Evolutionary conservation across 257 asterid genomes (phyloP).

Genomic region (Solanum chiquidenum): DNA sequence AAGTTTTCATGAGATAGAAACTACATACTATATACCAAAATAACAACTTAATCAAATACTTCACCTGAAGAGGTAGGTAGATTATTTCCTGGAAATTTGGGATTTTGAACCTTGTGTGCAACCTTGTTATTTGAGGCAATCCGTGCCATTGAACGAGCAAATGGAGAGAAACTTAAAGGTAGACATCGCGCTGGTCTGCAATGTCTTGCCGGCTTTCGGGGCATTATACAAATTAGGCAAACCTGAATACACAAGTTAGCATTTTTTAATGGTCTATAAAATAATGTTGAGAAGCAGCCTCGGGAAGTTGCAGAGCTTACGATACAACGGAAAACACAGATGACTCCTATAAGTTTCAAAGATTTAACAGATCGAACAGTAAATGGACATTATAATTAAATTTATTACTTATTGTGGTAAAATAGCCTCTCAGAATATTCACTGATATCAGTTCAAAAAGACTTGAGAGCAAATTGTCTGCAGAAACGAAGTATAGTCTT

Average conservation of each 20-base stretch:
- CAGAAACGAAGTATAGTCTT: background rate
- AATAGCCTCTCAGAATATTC: background rate
- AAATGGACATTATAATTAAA: background rate
- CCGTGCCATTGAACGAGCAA: constrained; percentile 50
- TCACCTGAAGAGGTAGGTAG: constrained; percentile 30
- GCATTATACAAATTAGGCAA: constrained; percentile 28
- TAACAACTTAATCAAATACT: constrained; percentile 2
- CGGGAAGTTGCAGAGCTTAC: background rate
- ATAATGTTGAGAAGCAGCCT: background rate
- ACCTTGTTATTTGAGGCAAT: constrained; percentile 26
- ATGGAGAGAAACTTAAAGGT: constrained; percentile 58
- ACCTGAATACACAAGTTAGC: background rate
- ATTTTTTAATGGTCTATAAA: background rate
- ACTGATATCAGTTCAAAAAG: background rate
- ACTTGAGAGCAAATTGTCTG: background rate
- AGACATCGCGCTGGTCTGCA: constrained; percentile 11
- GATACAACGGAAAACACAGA: background rate
- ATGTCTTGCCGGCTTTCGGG: constrained; percentile 30
- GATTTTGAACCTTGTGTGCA: constrained; percentile 11
- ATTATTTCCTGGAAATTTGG: constrained; percentile 13
- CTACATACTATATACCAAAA: background rate
- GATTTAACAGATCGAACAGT: background rate
- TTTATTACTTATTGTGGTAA: background rate
- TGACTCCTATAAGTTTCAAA: background rate
- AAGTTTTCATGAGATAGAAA: background rate